Evolutionary conservation across 768 basidiomycete genomes (phyloP).

Genomic region (Cystoderma amianthinum): DNA sequence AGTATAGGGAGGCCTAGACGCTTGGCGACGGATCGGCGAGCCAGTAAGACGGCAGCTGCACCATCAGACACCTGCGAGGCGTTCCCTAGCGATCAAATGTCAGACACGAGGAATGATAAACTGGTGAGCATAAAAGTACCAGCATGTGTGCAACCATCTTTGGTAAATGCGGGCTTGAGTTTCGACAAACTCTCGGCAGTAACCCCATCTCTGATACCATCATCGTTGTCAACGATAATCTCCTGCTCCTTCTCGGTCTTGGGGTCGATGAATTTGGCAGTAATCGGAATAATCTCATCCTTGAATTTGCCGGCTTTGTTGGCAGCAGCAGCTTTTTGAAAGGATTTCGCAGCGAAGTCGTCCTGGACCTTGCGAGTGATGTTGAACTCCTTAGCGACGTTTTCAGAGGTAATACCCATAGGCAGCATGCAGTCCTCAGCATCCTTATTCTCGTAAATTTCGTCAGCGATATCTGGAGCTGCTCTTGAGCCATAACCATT

Average conservation of each 20-base stretch:
- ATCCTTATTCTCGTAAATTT: slow-evolving; percentile 57
- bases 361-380: slow-evolving; percentile 78
- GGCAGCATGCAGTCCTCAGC: slow-evolving; percentile 79
- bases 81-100: slow-evolving; percentile 38
- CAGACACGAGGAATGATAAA: not conserved
- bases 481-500: slow-evolving; percentile 60
- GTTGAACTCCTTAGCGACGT: slow-evolving; percentile 72
- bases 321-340: slow-evolving; percentile 78
- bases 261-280: slow-evolving; percentile 60
- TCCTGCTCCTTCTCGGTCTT: slow-evolving; percentile 64
- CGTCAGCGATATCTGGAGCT: slow-evolving; percentile 53
- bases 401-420: slow-evolving; percentile 95
- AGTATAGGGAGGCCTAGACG: slow-evolving; percentile 80
- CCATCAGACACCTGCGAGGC: slow-evolving; percentile 91
- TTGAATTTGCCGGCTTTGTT: slow-evolving; percentile 78
- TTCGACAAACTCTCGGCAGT: slow-evolving; percentile 72
- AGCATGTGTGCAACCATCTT: slow-evolving; percentile 73
- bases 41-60: slow-evolving; percentile 82
- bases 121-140: slow-evolving; percentile 20
- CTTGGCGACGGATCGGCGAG: slow-evolving; percentile 73
- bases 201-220: slow-evolving; percentile 82
- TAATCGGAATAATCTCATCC: slow-evolving; percentile 80
- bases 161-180: slow-evolving; percentile 81
- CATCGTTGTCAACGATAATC: slow-evolving; percentile 72
- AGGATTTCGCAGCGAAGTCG: slow-evolving; percentile 76